A percentile compares a stretch with the other conserved stretches of the same genome.
These are phyloP conservation scores for Ottelia alismoides DNA, from an alignment of 106 monocot species.

Conservation along the genomic window DNA sequence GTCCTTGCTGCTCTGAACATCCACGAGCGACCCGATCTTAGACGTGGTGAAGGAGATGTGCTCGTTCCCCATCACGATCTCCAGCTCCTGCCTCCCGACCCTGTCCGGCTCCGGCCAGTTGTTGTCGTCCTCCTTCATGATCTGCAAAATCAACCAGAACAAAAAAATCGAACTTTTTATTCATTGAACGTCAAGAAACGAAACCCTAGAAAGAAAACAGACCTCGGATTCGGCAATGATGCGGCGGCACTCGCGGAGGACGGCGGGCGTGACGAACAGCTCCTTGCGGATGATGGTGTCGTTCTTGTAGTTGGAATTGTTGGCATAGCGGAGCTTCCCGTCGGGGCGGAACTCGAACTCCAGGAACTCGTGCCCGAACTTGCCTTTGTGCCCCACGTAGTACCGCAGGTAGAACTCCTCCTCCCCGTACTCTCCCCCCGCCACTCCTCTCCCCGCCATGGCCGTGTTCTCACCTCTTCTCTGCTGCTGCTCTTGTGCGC, in stretches of 20 bases:
- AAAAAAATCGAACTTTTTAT: too few species aligned
- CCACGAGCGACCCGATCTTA: slow-evolving; percentile 92
- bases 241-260: slow-evolving; percentile 86
- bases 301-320: slow-evolving; percentile 99
- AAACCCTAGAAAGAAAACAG: neutral
- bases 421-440: slow-evolving; percentile 12
- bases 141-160: too few species aligned
- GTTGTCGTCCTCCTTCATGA: slow-evolving; percentile 96
- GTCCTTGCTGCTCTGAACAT: slow-evolving; percentile 88
- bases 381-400: slow-evolving; percentile 97
- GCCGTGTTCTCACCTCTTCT: neutral
- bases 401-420: slow-evolving; percentile 97
- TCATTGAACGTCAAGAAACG: neutral
- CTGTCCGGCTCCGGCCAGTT: slow-evolving; percentile 96
- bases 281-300: slow-evolving; percentile 99
- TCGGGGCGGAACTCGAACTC: slow-evolving; percentile 99
- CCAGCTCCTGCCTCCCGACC: slow-evolving; percentile 89
- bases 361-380: slow-evolving; percentile 97
- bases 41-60: slow-evolving; percentile 97
- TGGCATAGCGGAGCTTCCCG: slow-evolving; percentile 93
- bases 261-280: slow-evolving; percentile 83
- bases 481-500: too few species aligned
- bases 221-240: slow-evolving; percentile 90
- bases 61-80: slow-evolving; percentile 97
- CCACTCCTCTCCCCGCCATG: slow-evolving; percentile 13